Base-by-base conservation (phyloP, 129 eudicot genomes). In the Flaveria sonorensis region DNA sequence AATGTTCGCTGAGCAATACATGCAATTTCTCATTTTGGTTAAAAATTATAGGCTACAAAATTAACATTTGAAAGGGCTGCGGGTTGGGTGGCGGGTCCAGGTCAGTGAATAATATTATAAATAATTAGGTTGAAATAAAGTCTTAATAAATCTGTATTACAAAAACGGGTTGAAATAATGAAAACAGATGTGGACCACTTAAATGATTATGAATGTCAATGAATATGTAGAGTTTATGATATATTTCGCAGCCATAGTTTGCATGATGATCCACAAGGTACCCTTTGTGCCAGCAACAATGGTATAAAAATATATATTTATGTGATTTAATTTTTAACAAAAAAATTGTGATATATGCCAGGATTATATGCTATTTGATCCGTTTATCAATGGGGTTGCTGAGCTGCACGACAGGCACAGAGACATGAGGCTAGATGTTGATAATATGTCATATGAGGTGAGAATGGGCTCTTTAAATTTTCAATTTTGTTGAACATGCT, bases 371-470 rank as follows among this genome's bases (percentile, higher is more conserved):
- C 80, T 92, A 40, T 78, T 83, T 47, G 92, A 89, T 80, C 89
- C 95, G 73, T 87, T 85, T 70, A 87, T 87, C 50, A 85, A 73
- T 43, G 94, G 92, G 73, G 82, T 84, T 79, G 89, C 90, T 4
- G 90, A 85, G 83, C 57, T 91, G 87, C 92, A 85, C 55, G 97
- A 91, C 76, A 79, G 94, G 77, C 97, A 91, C 70, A 83, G 94
- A 69, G 94, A 88, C 68, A 79, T 91, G 97, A 89, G 97, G 82
- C 94, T 91, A 62, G 97, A 91, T 83, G 97, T 91, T 75, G 94
- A 91, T 77, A 87, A 87, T 53, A 91, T 88, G 97, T 91, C 97
- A 7, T 91, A 91, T 66, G 97, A 91, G 97, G 97, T 91, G 85
- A 79, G 23, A 36, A 60, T 24, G 28, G 28, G 24, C 7, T 2